These are phyloP conservation scores for Neonectria ditissima DNA, from an alignment of 2,329 filamentous ascomycete species.

Conservation along the genomic window DNA sequence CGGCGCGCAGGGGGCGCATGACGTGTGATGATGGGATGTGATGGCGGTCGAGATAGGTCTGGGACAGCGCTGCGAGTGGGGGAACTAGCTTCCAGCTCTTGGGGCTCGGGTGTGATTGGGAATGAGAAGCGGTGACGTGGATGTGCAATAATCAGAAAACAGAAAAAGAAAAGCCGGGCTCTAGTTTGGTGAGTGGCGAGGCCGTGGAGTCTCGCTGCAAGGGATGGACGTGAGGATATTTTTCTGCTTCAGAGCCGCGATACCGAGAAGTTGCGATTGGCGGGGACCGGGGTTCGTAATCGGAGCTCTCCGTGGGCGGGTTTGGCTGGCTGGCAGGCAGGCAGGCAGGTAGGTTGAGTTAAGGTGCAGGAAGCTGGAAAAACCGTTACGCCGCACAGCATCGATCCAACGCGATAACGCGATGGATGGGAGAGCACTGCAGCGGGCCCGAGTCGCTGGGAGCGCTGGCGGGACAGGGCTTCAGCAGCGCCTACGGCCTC, in stretches of 20 bases:
- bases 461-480: constrained; percentile 9
- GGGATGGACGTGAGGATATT: constrained; percentile 8
- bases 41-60: not conserved
- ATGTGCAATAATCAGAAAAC: not conserved
- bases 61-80: not conserved
- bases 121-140: not conserved
- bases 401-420: not conserved
- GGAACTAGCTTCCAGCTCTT: not conserved
- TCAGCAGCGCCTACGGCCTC: not conserved
- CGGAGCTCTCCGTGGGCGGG: not conserved
- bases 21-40: constrained; percentile 20
- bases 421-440: constrained; percentile 10
- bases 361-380: constrained; percentile 23
- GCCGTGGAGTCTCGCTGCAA: constrained; percentile 13
- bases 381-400: constrained; percentile 29
- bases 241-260: constrained; percentile 4
- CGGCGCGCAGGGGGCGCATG: constrained; percentile 40
- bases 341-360: constrained; percentile 14
- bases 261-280: constrained; percentile 4
- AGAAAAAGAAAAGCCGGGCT: not conserved
- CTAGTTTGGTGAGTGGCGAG: not conserved
- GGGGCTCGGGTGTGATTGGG: not conserved
- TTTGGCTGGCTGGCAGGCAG: not conserved
- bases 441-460: constrained; percentile 21
- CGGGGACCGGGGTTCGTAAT: not conserved